These are phyloP conservation scores for Nothophytophthora sp. DNA, from an alignment of 352 stramenopile genomes.

Conservation along the genomic window DNA sequence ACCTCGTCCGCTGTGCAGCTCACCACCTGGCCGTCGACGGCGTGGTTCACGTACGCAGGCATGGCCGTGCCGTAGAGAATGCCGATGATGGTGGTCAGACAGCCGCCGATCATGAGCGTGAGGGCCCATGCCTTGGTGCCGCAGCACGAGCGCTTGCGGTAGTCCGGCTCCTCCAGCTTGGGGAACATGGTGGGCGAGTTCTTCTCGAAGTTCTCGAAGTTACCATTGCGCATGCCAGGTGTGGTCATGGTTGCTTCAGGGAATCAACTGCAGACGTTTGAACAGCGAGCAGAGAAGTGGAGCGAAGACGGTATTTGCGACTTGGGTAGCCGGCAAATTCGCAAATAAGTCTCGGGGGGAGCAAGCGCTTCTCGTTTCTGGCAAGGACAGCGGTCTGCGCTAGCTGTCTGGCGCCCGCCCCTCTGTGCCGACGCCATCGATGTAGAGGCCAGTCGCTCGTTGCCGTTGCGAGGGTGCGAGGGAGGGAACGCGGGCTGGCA, in stretches of 20 bases:
- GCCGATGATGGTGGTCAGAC: conserved; percentile 35
- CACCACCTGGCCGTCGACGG: conserved; percentile 41
- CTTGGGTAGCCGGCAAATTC: conserved; percentile 10
- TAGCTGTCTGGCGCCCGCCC: no score
- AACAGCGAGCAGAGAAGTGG: no score
- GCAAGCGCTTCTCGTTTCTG: no score
- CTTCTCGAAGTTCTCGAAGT: conserved; percentile 28
- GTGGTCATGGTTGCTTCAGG: conserved; percentile 12
- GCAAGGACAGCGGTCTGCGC: no score
- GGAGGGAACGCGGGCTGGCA: no score
- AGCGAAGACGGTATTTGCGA: no score
- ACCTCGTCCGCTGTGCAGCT: conserved; percentile 37
- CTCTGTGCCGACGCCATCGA: no score
- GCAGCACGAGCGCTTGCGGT: conserved; percentile 29
- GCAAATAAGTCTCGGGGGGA: conserved; percentile 14
- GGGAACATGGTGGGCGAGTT: conserved; percentile 19
- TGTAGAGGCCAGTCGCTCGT: no score
- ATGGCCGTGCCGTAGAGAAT: conserved; percentile 52
- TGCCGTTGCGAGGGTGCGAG: no score
- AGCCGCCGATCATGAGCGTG: conserved; percentile 30
- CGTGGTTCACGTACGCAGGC: conserved; percentile 45
- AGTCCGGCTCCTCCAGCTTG: conserved; percentile 23
- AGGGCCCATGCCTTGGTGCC: conserved; percentile 32
- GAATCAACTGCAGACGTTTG: no score
- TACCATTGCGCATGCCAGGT: conserved; percentile 19